Percentiles rank a stretch among this genome's conserved stretches.
Evolutionary conservation across 352 stramenopile species (phyloP).

Genomic region (Globisporangium paddicum): DNA sequence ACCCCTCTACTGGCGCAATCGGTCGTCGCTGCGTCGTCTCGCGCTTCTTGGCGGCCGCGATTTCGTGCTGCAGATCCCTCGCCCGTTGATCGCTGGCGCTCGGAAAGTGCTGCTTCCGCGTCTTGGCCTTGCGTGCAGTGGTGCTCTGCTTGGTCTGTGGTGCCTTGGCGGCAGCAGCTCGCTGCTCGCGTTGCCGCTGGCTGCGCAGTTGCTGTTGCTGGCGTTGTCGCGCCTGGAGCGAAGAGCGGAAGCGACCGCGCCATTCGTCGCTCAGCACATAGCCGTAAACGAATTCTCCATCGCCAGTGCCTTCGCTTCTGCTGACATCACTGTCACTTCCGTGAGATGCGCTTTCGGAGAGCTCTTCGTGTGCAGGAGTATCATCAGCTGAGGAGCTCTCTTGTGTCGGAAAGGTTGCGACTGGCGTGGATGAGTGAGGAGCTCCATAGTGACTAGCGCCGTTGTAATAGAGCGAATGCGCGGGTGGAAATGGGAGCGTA

Average conservation of each 20-base stretch:
- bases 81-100: constrained; percentile 17
- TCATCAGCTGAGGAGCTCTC: background rate
- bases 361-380: background rate
- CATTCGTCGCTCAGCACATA: constrained; percentile 76
- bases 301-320: constrained; percentile 14
- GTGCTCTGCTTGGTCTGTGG: background rate
- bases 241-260: constrained; percentile 38
- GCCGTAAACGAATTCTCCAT: constrained; percentile 60
- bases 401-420: background rate
- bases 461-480: background rate
- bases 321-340: constrained; percentile 5
- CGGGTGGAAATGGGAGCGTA: background rate
- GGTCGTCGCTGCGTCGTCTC: constrained; percentile 31
- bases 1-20: background rate
- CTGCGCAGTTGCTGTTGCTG: constrained; percentile 18
- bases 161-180: background rate
- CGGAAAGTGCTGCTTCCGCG: constrained; percentile 1
- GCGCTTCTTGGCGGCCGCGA: constrained; percentile 32
- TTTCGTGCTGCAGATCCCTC: constrained; percentile 32
- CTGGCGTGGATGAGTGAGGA: background rate
- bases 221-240: constrained; percentile 4
- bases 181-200: constrained; percentile 1
- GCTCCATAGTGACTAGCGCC: background rate
- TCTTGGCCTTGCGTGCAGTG: background rate
- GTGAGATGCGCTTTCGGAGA: background rate